Percentiles rank a stretch among this genome's conserved stretches.
phyloP scores from a whole-genome alignment of 139 green algal genomes.

The Coelastrella sp. region DNA sequence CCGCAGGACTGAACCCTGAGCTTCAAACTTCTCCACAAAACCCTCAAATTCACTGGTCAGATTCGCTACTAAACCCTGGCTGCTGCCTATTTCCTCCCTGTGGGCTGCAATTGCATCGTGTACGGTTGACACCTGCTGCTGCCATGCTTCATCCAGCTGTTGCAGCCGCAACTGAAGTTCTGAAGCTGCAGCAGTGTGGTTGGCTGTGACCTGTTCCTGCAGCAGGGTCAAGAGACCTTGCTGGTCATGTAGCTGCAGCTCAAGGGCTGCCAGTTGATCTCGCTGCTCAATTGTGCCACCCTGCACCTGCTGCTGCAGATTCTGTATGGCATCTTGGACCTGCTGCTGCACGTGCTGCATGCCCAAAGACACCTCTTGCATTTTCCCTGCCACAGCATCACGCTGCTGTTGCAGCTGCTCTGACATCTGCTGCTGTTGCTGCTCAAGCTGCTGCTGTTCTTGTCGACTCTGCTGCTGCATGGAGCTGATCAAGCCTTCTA shows the following conservation, averaged over 20 bases:
- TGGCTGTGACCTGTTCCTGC: background rate
- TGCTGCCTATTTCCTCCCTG: background rate
- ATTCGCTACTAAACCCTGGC: background rate
- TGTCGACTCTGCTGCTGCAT: background rate
- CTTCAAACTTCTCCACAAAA: background rate
- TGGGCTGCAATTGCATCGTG: background rate
- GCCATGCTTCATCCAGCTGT: background rate
- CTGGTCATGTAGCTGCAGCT: conserved; percentile 24
- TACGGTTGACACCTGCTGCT: conserved; percentile 1
- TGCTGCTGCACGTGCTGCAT: background rate
- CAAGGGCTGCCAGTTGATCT: conserved; percentile 1
- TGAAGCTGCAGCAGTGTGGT: background rate
- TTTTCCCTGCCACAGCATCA: background rate
- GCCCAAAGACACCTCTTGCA: background rate
- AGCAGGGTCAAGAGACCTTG: conserved; percentile 11
- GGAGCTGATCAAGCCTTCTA: background rate
- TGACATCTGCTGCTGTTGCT: background rate
- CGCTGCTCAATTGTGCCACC: background rate
- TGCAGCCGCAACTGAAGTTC: background rate
- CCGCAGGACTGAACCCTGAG: background rate
- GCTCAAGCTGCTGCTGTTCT: background rate
- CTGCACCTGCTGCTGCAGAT: conserved; percentile 25
- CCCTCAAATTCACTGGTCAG: conserved; percentile 2
- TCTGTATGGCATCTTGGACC: background rate
- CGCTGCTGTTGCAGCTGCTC: background rate